Evolutionary conservation across 257 asterid species (phyloP).

Genomic region (Ajuga chamaepitys): DNA sequence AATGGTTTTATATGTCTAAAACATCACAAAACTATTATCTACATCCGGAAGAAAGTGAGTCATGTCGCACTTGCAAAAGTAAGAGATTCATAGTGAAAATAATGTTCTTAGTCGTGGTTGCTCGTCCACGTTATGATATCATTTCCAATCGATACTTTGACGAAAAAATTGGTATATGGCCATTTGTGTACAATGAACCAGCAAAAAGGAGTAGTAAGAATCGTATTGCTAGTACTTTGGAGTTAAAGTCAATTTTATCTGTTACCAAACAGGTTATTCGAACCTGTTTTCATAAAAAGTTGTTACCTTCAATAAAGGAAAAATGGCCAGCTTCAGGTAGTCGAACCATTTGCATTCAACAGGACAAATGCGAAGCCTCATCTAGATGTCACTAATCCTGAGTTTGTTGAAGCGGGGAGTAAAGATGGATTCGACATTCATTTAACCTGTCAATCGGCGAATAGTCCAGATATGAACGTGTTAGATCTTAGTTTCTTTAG

Average conservation of each 20-base stretch:
- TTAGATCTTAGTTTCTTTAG: background rate
- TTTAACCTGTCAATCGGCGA: background rate
- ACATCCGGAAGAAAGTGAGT: background rate
- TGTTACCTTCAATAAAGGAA: background rate
- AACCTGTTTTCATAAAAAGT: no score
- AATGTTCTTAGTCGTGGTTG: no score
- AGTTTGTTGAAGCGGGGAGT: background rate
- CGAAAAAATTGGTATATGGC: background rate
- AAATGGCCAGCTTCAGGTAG: no score
- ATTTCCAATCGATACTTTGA: no score
- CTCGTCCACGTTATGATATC: no score
- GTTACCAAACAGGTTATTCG: no score
- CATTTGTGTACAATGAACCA: background rate
- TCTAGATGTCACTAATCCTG: background rate
- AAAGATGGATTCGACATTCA: background rate
- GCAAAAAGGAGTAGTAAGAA: background rate
- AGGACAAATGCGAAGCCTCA: background rate
- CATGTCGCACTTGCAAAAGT: background rate
- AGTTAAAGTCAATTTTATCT: background rate
- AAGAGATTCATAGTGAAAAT: background rate
- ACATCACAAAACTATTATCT: background rate
- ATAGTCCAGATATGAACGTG: background rate
- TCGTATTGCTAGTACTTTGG: no score
- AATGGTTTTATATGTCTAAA: background rate
- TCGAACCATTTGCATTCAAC: no score